Evolutionary conservation across 768 basidiomycete genomes (phyloP), one percentile per base, ranked within the genome.

Genomic region (Dendrothele bispora): DNA sequence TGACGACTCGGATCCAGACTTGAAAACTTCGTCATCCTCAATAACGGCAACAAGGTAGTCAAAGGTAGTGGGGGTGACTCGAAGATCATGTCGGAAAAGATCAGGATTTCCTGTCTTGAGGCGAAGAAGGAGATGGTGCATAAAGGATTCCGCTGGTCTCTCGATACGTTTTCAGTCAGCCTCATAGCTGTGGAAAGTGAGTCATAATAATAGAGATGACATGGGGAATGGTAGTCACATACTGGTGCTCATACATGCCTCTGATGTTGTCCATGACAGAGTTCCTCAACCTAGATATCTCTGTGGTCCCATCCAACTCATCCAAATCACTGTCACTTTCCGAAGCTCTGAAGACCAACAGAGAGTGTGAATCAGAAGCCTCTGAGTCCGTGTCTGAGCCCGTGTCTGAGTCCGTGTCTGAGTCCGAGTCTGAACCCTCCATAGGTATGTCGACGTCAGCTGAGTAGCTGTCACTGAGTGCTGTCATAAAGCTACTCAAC

Each of bases 41-140:
- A 70, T 51, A 5, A n/a, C 7, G 6, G 29, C 35, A 7, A 68
- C 40, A 27, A 72, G 52, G 8, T 15, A 8, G 53, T 72, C 67
- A 49, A 72, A 72, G n/a, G 67, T 66, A n/a, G 5, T 15, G 1
- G 70, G 67, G 2, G 53, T 51, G 20, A 72, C 47, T 8, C 63
- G 61, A 7, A 71, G 59, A 11, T 57, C 41, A 25, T 56, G 39
- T 6, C 63, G 64, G 55, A 72, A 71, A 4, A 49, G 59, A 35
- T 63, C 55, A 0, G 64, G 60, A 4, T 59, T 38, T 5, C 44
- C 12, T 20, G 47, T 20, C 42, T 67, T 65, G 18, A 59, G 28
- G 17, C 44, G 50, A 15, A 11, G 37, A 37, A 66, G 55, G 20
- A 60, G 35, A 30, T 54, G 52, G n/a, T 17, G 49, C 27, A 58